A percentile compares a stretch with the other conserved stretches of the same genome.
phyloP scores from a whole-genome alignment of 192 early-diverging fungal genomes.

The Coemansia sp. region DNA sequence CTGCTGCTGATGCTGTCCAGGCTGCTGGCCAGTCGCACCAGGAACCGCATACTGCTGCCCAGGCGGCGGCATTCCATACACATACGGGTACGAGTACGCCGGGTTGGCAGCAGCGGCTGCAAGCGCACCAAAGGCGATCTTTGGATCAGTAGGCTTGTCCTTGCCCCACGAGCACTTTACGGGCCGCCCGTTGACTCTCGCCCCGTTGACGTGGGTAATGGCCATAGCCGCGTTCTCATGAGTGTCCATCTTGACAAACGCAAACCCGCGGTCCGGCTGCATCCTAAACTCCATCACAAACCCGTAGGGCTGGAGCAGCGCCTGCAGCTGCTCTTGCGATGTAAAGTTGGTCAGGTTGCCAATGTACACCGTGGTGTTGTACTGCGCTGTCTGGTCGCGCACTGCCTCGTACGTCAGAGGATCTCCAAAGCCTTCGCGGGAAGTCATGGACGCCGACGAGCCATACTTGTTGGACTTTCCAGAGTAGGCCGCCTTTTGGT shows the following conservation, averaged over 20 bases:
- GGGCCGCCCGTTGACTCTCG: conserved; percentile 68
- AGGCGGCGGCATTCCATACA: conserved; percentile 45
- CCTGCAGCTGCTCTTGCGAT: conserved; percentile 62
- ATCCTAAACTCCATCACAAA: conserved; percentile 75
- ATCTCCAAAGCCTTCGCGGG: not conserved
- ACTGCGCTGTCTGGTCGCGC: conserved; percentile 69
- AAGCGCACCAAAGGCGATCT: conserved; percentile 43
- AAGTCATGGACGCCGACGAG: not conserved
- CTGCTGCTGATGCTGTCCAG: conserved; percentile 16
- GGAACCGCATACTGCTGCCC: conserved; percentile 40
- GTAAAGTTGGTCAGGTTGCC: conserved; percentile 83
- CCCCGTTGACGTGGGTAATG: conserved; percentile 78
- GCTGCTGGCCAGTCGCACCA: conserved; percentile 9
- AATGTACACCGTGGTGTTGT: conserved; percentile 87
- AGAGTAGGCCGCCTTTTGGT: conserved; percentile 61
- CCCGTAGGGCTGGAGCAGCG: conserved; percentile 77
- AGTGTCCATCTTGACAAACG: conserved; percentile 89
- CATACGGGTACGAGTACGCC: conserved; percentile 52
- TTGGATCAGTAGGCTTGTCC: conserved; percentile 61
- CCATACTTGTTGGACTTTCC: conserved; percentile 17
- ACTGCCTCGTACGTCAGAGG: conserved; percentile 69
- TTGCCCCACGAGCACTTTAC: conserved; percentile 90
- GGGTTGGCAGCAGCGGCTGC: conserved; percentile 41
- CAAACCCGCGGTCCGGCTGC: conserved; percentile 89
- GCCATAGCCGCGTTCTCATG: conserved; percentile 87